A percentile compares a stretch with the other conserved stretches of the same genome.
Evolutionary conservation across 345 rosid genomes (phyloP).

Genomic region (Gynandropsis gynandra): DNA sequence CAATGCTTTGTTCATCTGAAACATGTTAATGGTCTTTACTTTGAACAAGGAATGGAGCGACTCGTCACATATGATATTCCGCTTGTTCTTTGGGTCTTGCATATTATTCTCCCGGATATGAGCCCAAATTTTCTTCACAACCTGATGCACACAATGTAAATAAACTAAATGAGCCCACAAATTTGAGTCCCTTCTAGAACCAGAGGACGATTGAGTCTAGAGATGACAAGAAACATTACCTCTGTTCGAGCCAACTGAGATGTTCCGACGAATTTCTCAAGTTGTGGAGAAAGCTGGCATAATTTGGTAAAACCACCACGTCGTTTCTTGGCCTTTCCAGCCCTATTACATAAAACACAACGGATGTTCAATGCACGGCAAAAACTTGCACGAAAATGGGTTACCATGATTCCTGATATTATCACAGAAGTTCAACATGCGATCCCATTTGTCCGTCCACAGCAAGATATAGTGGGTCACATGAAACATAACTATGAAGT

Average conservation of each 20-base stretch:
- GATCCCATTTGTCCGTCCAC: background rate
- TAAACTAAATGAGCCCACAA: background rate
- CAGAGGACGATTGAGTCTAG: background rate
- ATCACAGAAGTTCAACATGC: too few relatives aligned
- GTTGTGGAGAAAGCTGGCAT: conserved; percentile 73
- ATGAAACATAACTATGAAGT: background rate
- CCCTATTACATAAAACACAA: conserved; percentile 20
- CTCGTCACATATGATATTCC: conserved; percentile 55
- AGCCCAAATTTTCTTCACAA: conserved; percentile 70
- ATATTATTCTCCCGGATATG: conserved; percentile 59
- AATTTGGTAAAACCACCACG: conserved; percentile 60
- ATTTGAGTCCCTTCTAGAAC: background rate
- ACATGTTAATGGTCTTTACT: conserved; percentile 40
- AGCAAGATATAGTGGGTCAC: background rate
- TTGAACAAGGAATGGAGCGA: conserved; percentile 18
- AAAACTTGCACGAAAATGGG: background rate
- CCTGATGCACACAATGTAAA: conserved; percentile 33
- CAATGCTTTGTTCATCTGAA: conserved; percentile 75
- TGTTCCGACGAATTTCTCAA: conserved; percentile 52
- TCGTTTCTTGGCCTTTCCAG: conserved; percentile 42
- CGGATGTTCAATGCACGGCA: background rate
- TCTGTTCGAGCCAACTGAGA: conserved; percentile 65
- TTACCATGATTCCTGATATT: too few relatives aligned
- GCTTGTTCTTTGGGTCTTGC: conserved; percentile 73
- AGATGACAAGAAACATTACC: conserved; percentile 30